Conservation (phyloP, 2,329 filamentous ascomycete species). For the Cytospora piceae region DNA sequence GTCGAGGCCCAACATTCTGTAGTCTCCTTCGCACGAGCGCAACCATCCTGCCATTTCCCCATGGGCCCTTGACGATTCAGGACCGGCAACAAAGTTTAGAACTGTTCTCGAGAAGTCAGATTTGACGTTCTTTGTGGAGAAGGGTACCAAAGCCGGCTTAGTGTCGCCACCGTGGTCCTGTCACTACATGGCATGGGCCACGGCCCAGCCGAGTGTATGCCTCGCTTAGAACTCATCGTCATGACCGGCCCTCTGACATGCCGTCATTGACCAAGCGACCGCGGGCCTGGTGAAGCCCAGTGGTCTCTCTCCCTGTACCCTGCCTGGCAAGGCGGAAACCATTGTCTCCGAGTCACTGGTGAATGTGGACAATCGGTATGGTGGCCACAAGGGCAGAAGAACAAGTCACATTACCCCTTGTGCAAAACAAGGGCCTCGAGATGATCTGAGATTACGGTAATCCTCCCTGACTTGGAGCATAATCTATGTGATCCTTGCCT, state of each 20-base stretch:
- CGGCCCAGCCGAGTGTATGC: background rate
- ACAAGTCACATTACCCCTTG: conserved; percentile 3
- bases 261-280: background rate
- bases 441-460: conserved; percentile 11
- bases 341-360: background rate
- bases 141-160: background rate
- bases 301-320: background rate
- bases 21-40: background rate
- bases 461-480: background rate
- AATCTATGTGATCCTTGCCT: background rate
- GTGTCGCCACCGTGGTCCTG: background rate
- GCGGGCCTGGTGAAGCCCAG: background rate
- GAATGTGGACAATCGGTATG: background rate
- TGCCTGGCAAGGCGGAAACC: conserved; percentile 1
- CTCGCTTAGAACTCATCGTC: background rate
- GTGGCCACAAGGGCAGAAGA: conserved; percentile 7
- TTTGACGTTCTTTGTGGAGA: background rate
- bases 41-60: background rate
- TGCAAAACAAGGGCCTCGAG: background rate
- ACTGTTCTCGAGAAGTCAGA: background rate
- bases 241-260: background rate
- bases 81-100: background rate
- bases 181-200: background rate
- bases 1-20: background rate
- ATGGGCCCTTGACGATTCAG: background rate